Base-by-base conservation (phyloP, 352 stramenopile species). In the Pythium myriotylum region DNA sequence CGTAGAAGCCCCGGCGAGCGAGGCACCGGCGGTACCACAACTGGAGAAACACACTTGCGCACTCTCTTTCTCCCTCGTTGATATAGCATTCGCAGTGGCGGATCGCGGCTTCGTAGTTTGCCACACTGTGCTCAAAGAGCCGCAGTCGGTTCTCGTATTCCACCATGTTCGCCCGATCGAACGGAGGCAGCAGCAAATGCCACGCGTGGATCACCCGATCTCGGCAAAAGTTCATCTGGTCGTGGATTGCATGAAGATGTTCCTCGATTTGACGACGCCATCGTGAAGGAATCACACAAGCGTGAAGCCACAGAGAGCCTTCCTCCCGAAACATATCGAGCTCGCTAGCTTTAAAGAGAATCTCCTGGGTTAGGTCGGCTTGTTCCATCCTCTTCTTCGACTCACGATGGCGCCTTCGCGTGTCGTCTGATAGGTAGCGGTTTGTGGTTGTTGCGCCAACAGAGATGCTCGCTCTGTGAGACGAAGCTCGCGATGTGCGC, bases 1-100 rank as follows among this genome's bases (percentile, higher is more conserved):
- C 85, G 45, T 89, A 89, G 52, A 89, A 89, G 12, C 75, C 73
- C 29, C 76, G 72, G 55, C 77, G 19, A 17, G 76, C 60, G 6
- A 89, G 67, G 6, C 65, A 51, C 24, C 65, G 55, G 7, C 79
- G 66, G 4, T 65, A 79, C 76, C 79, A 89, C 3, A 69, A 26
- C 56, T 89, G 79, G 12, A 89, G 65, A 41, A 72, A 81, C 53
- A 59, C 58, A 26, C 66, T 72, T 10, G 79, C 79, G 1, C 65
- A 58, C 1, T 69, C 29, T 20, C 53, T 52, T 43, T 89, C 79
- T 8, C 68, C 68, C 5, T 57, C 41, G 0, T 62, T 19, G 10
- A 79, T 55, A 12, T 73, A 64, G 5, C 40, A 53, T 24, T 84
- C 68, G 33, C 74, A 77, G 17, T 82, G 64, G 2, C 62, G 17